Conservation (phyloP, 73 alveolate genomes). For the Blepharisma japonicum region DNA sequence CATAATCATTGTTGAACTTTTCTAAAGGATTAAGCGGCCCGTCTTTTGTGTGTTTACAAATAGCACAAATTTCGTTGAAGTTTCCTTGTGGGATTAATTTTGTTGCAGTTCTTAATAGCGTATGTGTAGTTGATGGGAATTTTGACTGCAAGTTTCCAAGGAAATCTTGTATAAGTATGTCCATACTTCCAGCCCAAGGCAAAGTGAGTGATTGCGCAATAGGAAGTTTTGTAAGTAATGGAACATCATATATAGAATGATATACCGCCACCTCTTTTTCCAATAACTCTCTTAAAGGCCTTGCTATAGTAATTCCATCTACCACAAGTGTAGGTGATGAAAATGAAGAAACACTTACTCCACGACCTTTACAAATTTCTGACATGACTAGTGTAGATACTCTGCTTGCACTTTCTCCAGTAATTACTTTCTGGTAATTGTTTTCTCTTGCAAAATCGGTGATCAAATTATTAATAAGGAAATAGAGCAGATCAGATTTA, state of each 20-base stretch:
- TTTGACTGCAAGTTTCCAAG: background rate
- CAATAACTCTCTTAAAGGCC: slow-evolving; percentile 1
- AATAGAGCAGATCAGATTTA: background rate
- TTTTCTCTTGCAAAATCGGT: background rate
- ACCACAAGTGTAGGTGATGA: background rate
- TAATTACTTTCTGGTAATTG: background rate
- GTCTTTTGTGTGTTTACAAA: slow-evolving; percentile 14
- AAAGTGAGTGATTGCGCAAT: background rate
- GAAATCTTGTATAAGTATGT: background rate
- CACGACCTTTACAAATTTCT: slow-evolving; percentile 17
- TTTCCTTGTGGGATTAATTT: background rate
- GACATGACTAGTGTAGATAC: background rate
- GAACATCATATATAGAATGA: background rate
- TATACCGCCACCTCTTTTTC: slow-evolving; percentile 14
- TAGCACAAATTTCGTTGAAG: background rate
- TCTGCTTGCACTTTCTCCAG: slow-evolving; percentile 25
- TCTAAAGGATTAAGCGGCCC: background rate
- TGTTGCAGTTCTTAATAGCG: slow-evolving; percentile 19
- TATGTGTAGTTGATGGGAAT: slow-evolving; percentile 20
- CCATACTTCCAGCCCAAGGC: background rate
- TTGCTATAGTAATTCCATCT: slow-evolving; percentile 1
- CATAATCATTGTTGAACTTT: background rate
- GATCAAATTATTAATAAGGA: background rate
- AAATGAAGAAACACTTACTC: background rate
- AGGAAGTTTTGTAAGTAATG: slow-evolving; percentile 9